Evolutionary conservation across 306 rosid species (phyloP).

Genomic region (Comarum palustre): DNA sequence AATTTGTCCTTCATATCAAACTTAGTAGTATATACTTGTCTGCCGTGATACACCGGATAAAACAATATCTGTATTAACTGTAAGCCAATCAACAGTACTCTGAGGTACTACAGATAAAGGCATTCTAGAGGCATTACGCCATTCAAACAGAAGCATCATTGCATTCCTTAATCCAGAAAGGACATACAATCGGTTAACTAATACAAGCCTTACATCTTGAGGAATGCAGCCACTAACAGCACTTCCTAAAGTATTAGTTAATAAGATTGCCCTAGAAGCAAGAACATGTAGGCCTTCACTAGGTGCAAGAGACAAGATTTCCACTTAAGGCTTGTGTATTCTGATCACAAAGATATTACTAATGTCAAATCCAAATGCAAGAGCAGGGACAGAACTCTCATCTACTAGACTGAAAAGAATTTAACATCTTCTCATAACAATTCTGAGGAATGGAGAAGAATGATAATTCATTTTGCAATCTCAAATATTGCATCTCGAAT

Average conservation of each 20-base stretch:
- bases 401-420: slow-evolving; percentile 36
- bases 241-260: slow-evolving; percentile 59
- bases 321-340: slow-evolving; percentile 88
- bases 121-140: too few relatives aligned
- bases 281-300: slow-evolving; percentile 51
- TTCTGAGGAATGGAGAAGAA: slow-evolving; percentile 81
- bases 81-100: too few relatives aligned
- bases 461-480: too few relatives aligned
- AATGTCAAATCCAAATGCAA: slow-evolving; percentile 46
- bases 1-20: too few relatives aligned
- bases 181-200: slow-evolving; percentile 65
- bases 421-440: slow-evolving; percentile 33
- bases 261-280: slow-evolving; percentile 71
- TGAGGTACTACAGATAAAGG: too few relatives aligned
- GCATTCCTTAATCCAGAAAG: too few relatives aligned
- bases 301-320: slow-evolving; percentile 51
- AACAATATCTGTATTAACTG: too few relatives aligned
- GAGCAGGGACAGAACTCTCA: slow-evolving; percentile 35
- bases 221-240: slow-evolving; percentile 83
- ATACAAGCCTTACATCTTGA: slow-evolving; percentile 87
- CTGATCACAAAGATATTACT: slow-evolving; percentile 71
- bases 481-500: too few relatives aligned
- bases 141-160: too few relatives aligned
- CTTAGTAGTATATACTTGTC: too few relatives aligned
- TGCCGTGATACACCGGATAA: too few relatives aligned